Conservation (phyloP, 2,329 filamentous ascomycete species). For the Arthroderma sp. region DNA sequence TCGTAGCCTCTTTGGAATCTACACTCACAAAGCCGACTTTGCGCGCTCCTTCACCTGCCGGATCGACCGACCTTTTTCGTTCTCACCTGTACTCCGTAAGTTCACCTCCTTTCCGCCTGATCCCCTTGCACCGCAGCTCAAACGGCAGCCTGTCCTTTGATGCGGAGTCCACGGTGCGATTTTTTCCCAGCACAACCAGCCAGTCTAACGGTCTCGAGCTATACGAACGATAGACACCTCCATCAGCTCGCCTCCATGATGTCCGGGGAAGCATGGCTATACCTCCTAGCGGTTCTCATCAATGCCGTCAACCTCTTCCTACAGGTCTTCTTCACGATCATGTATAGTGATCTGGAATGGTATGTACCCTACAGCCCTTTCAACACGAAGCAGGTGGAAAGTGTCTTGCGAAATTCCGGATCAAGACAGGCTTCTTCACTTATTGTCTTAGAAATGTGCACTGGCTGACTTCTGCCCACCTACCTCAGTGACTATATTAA, state of each 20-base stretch:
- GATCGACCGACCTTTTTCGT: neutral
- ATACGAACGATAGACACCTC: neutral
- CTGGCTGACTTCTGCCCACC: neutral
- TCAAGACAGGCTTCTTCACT: neutral
- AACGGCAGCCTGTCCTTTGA: neutral
- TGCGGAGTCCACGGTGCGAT: neutral
- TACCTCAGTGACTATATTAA: slow-evolving; percentile 88
- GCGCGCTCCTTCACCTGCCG: neutral
- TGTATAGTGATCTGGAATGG: slow-evolving; percentile 99
- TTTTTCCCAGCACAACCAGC: neutral
- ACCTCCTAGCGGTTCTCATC: slow-evolving; percentile 93
- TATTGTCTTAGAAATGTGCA: neutral
- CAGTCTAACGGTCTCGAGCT: neutral
- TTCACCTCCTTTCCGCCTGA: neutral
- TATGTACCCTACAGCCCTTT: slow-evolving; percentile 39
- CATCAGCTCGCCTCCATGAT: slow-evolving; percentile 42
- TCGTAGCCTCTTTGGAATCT: neutral
- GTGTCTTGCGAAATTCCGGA: neutral
- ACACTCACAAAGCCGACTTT: neutral
- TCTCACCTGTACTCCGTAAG: neutral
- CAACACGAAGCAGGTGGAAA: neutral
- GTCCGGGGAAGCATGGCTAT: slow-evolving; percentile 98
- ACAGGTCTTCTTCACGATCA: slow-evolving; percentile 99
- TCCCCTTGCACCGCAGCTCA: neutral
- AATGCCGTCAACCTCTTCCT: slow-evolving; percentile 99